These are phyloP conservation scores for Penium margaritaceum DNA, from an alignment of 139 green algal species.

Conservation along the genomic window DNA sequence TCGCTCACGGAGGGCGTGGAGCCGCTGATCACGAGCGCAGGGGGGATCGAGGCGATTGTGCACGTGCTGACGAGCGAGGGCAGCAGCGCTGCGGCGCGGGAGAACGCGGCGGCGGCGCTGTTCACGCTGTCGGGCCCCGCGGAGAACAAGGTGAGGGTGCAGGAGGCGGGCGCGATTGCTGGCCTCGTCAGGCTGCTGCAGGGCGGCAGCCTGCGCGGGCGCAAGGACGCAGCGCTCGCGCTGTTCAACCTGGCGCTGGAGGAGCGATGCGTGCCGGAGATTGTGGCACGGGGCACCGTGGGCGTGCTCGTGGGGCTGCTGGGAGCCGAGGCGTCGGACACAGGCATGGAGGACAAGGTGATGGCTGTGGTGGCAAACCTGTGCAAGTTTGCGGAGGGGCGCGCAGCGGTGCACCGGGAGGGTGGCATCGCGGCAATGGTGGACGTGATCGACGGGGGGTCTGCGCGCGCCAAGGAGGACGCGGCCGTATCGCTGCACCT, in stretches of 20 bases:
- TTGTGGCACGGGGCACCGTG: not conserved
- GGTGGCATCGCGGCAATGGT: slow-evolving; percentile 32
- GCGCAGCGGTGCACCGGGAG: slow-evolving; percentile 19
- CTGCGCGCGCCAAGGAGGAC: slow-evolving; percentile 29
- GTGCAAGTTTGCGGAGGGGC: slow-evolving; percentile 23
- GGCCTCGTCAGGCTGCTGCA: slow-evolving; percentile 23
- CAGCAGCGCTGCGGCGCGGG: not conserved
- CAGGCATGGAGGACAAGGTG: slow-evolving; percentile 32
- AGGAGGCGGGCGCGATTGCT: slow-evolving; percentile 19
- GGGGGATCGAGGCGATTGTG: slow-evolving; percentile 9
- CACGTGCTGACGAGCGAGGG: slow-evolving; percentile 5
- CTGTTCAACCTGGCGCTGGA: slow-evolving; percentile 39
- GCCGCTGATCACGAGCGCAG: slow-evolving; percentile 5
- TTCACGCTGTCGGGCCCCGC: slow-evolving; percentile 35
- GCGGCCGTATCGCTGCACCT: slow-evolving; percentile 28
- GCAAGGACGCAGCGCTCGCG: slow-evolving; percentile 28
- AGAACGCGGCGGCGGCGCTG: slow-evolving; percentile 35
- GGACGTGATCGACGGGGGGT: slow-evolving; percentile 30
- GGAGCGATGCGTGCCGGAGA: not conserved
- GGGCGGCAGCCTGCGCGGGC: slow-evolving; percentile 6
- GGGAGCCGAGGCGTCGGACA: not conserved
- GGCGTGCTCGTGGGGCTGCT: not conserved
- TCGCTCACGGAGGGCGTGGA: slow-evolving; percentile 37
- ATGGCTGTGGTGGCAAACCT: slow-evolving; percentile 40
- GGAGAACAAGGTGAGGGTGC: slow-evolving; percentile 26